Conservation (phyloP, 331 rosid species). For the Acacia pycnantha region DNA sequence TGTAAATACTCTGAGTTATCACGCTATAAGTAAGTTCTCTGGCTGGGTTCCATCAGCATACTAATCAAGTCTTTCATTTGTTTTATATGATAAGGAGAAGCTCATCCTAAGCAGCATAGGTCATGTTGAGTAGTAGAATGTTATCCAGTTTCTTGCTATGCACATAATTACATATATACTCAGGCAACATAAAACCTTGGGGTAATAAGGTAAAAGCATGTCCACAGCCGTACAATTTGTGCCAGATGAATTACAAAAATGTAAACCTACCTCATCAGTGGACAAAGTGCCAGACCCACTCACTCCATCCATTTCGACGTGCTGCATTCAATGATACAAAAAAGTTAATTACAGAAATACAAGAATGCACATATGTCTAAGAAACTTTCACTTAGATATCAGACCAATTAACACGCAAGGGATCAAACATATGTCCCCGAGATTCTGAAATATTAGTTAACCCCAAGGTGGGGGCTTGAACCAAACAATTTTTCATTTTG, state of each 20-base stretch:
- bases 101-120: background rate
- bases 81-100: background rate
- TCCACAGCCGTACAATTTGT: background rate
- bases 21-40: background rate
- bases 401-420: background rate
- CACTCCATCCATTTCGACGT: slow-evolving; percentile 34
- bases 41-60: background rate
- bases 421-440: background rate
- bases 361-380: background rate
- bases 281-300: slow-evolving; percentile 40
- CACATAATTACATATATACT: background rate
- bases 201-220: slow-evolving; percentile 16
- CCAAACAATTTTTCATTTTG: background rate
- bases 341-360: slow-evolving; percentile 6
- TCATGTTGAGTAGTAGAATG: background rate
- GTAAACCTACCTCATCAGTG: slow-evolving; percentile 52
- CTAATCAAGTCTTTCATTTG: background rate
- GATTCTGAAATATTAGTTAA: background rate
- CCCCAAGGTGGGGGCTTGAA: background rate
- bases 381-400: background rate
- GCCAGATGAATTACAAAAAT: background rate
- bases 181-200: background rate
- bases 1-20: background rate
- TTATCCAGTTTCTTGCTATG: background rate
- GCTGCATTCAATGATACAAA: slow-evolving; percentile 42